A percentile compares a stretch with the other conserved stretches of the same genome.
phyloP scores from a whole-genome alignment of 148 eudicot species.

The Nepenthes mirabilis region DNA sequence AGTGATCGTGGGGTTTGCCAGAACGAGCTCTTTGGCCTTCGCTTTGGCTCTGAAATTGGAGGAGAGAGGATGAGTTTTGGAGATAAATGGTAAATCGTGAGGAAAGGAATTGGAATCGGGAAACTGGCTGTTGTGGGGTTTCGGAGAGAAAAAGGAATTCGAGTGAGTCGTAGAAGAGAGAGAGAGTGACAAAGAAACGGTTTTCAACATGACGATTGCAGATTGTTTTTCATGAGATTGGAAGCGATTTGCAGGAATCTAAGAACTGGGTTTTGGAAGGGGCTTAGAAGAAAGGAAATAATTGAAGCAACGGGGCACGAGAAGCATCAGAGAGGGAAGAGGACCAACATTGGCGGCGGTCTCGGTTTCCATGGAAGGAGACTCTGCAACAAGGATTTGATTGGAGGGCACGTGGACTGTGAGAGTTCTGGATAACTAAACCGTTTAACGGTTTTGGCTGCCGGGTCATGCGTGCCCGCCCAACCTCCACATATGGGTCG shows the following conservation, averaged over 20 bases:
- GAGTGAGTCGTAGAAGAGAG: slow-evolving; percentile 10
- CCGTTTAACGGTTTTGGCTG: too few relatives aligned
- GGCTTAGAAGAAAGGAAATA: slow-evolving; percentile 15
- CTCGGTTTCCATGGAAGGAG: too few relatives aligned
- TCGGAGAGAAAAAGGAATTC: slow-evolving; percentile 6
- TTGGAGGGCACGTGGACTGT: too few relatives aligned
- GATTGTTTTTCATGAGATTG: slow-evolving; percentile 13
- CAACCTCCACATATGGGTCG: too few relatives aligned
- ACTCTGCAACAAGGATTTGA: too few relatives aligned
- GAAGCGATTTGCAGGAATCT: slow-evolving; percentile 5
- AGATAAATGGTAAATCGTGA: slow-evolving; percentile 4
- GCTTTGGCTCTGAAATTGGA: slow-evolving; percentile 22
- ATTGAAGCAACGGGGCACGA: neutral
- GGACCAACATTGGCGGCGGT: too few relatives aligned
- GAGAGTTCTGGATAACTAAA: too few relatives aligned
- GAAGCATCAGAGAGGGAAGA: too few relatives aligned
- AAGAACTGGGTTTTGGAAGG: neutral
- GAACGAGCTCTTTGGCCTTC: slow-evolving; percentile 46
- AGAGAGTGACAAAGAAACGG: slow-evolving; percentile 19
- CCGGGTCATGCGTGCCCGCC: too few relatives aligned
- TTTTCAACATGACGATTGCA: slow-evolving; percentile 20
- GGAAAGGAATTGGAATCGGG: slow-evolving; percentile 9
- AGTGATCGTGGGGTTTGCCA: slow-evolving; percentile 52
- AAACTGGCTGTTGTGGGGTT: slow-evolving; percentile 12
- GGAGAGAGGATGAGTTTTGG: slow-evolving; percentile 18